Evolutionary conservation across 371 early-diverging fungal species (phyloP), one percentile per base, ranked within the genome.

Genomic region (Zopfochytrium polystomum): DNA sequence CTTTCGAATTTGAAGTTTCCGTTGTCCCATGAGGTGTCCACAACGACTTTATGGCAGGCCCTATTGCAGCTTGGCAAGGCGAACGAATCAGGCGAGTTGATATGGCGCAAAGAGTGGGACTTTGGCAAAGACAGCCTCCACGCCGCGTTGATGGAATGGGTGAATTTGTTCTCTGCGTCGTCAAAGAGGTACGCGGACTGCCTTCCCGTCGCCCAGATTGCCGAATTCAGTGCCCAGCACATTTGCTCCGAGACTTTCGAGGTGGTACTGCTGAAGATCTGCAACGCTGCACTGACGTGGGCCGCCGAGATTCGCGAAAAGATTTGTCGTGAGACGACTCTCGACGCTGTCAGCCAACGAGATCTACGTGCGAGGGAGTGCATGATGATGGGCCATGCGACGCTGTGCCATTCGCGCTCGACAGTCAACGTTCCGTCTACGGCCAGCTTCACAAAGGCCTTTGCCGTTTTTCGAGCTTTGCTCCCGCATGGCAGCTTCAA

Each of bases 51-150:
- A 11, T n/a, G 32, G 27, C 52, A 52, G 20, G 52, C 52, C 7
- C 26, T 52, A 9, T 52, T 29, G 11, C 52, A 52, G 27, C 11
- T 52, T 27, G 52, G 52, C 4, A 32, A 52, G 20, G 32, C 32
- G 6, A 29, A 26, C 18, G 27, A 6, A 26, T 6, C 27, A 6
- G 20, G 4, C 25, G 52, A 52, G 18, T 27, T 52, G 4, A 5
- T 25, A 29, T 52, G 52, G 52, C 25, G 32, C 25, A 7, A 6
- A 26, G 52, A 52, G 18, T 32, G 25, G 26, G 25, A 29, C 32
- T 29, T 29, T n/a, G 11, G 4, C 9, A 32, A 52, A n/a, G n/a
- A n/a, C n/a, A n/a, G n/a, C n/a, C n/a, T n/a, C n/a, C n/a, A n/a
- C n/a, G n/a, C n/a, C n/a, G n/a, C n/a, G n/a, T n/a, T n/a, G n/a